These are phyloP conservation scores for Durusdinium trenchii DNA, from an alignment of 73 alveolate species.

Conservation along the genomic window DNA sequence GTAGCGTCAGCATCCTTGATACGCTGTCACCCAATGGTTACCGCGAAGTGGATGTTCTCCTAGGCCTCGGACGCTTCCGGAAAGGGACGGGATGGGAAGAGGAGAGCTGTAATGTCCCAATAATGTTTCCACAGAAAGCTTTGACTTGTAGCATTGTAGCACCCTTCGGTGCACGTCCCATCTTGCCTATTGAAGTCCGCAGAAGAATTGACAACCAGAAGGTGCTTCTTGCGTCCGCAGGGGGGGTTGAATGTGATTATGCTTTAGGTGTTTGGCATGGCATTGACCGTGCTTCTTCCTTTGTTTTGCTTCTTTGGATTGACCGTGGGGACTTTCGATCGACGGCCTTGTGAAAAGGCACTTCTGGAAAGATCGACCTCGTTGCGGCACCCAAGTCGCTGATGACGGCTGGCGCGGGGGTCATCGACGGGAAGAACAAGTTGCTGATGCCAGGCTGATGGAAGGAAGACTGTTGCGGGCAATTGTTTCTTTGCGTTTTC, in stretches of 20 bases:
- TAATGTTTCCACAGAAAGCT: too few relatives aligned
- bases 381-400: neutral
- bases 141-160: neutral
- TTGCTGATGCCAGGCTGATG: slow-evolving; percentile 43
- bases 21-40: slow-evolving; percentile 32
- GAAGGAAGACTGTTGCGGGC: too few relatives aligned
- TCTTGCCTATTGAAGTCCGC: too few relatives aligned
- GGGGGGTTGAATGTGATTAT: too few relatives aligned
- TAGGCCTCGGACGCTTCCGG: neutral
- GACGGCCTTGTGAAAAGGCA: neutral
- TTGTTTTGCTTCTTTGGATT: too few relatives aligned
- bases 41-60: slow-evolving; percentile 36
- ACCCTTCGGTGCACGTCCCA: neutral
- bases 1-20: slow-evolving; percentile 33
- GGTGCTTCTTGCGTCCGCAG: too few relatives aligned
- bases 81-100: neutral
- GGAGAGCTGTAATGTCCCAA: neutral
- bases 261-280: too few relatives aligned
- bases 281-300: too few relatives aligned
- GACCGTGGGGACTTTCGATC: neutral
- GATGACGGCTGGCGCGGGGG: neutral
- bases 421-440: slow-evolving; percentile 12
- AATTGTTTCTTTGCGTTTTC: too few relatives aligned
- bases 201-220: too few relatives aligned
- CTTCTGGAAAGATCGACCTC: slow-evolving; percentile 12